Conservation (phyloP, 345 rosid species). For the Turnera subulata region DNA sequence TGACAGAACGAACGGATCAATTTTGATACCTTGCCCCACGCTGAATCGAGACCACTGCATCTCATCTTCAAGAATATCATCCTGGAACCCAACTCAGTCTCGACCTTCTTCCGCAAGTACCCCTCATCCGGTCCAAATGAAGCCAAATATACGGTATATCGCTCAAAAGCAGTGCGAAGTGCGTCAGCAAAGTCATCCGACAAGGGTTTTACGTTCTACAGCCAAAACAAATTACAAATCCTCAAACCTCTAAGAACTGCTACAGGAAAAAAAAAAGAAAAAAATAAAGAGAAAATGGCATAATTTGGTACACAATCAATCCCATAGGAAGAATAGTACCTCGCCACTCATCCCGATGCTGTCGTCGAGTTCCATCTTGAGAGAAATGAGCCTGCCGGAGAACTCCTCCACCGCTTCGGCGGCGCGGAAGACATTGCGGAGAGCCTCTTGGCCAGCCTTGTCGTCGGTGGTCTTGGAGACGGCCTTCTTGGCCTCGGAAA, state of each 20-base stretch:
- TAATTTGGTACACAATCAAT: background rate
- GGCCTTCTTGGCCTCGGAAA: constrained; percentile 52
- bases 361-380: constrained; percentile 90
- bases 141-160: constrained; percentile 59
- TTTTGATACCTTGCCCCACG: constrained; percentile 83
- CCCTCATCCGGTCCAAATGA: constrained; percentile 74
- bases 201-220: constrained; percentile 70
- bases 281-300: too few species aligned
- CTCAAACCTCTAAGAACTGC: background rate
- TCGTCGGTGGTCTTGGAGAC: constrained; percentile 60
- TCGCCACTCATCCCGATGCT: constrained; percentile 83
- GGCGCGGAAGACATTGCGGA: constrained; percentile 63
- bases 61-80: constrained; percentile 99
- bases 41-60: constrained; percentile 75
- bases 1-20: constrained; percentile 2
- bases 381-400: constrained; percentile 54
- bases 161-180: constrained; percentile 48
- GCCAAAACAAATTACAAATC: constrained; percentile 19
- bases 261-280: background rate
- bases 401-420: constrained; percentile 95
- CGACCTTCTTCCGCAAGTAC: constrained; percentile 82
- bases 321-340: constrained; percentile 37
- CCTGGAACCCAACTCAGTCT: constrained; percentile 85
- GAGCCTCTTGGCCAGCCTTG: constrained; percentile 65
- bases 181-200: constrained; percentile 50